These are phyloP conservation scores for Nephelium lappaceum DNA, from an alignment of 345 rosid species.

Conservation along the genomic window DNA sequence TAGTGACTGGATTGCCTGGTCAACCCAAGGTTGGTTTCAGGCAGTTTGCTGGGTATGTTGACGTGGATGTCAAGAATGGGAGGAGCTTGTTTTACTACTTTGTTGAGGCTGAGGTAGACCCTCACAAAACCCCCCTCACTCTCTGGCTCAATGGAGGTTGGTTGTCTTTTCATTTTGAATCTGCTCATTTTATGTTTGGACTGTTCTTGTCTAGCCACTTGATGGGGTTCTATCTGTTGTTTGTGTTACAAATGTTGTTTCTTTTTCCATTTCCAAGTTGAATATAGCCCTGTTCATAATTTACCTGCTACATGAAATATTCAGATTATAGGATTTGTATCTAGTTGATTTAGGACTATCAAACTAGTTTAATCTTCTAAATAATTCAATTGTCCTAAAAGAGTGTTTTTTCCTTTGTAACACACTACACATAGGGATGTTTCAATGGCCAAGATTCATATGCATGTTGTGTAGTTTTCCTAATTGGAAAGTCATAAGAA, in stretches of 20 bases:
- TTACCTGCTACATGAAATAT: too few relatives aligned
- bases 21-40: constrained; percentile 75
- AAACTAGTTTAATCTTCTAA: background rate
- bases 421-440: background rate
- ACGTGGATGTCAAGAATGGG: constrained; percentile 70
- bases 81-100: constrained; percentile 93
- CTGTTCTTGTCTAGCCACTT: background rate
- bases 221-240: background rate
- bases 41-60: constrained; percentile 85
- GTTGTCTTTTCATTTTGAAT: background rate
- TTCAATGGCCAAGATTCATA: background rate
- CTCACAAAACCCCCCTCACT: constrained; percentile 65
- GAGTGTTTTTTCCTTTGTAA: background rate
- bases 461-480: background rate
- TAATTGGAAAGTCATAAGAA: background rate
- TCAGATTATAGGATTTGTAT: too few relatives aligned
- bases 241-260: too few relatives aligned
- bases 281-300: background rate
- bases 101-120: constrained; percentile 73
- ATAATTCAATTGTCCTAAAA: background rate
- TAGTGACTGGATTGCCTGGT: constrained; percentile 75
- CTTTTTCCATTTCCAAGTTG: background rate
- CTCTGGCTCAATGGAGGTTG: constrained; percentile 98
- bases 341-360: background rate
- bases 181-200: constrained; percentile 9